Evolutionary conservation across 208 protist genomes (phyloP).

Genomic region (Angomonas deanei): DNA sequence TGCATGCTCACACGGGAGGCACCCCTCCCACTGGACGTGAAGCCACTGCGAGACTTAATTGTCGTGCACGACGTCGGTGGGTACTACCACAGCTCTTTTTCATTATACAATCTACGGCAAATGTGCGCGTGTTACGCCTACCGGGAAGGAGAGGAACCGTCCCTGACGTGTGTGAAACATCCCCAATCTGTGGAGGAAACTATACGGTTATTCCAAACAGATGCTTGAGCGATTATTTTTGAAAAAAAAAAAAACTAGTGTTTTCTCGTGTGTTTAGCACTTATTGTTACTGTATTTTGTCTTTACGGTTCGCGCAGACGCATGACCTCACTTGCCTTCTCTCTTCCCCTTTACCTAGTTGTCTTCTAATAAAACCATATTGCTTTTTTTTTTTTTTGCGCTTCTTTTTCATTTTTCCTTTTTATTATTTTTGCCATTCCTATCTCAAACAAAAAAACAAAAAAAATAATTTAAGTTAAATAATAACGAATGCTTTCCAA

Average conservation of each 20-base stretch:
- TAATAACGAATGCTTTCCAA: not conserved
- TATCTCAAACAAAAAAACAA: not conserved
- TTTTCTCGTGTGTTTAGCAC: not conserved
- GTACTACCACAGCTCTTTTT: conserved; percentile 65
- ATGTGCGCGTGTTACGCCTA: conserved; percentile 47
- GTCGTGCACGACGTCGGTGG: conserved; percentile 62
- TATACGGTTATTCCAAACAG: conserved; percentile 27
- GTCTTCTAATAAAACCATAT: not conserved
- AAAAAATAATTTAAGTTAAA: not conserved
- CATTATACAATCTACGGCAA: conserved; percentile 56
- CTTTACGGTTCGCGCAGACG: not conserved
- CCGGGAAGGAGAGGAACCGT: conserved; percentile 6
- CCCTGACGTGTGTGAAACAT: conserved; percentile 19
- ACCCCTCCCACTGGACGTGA: conserved; percentile 18
- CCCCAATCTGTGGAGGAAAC: conserved; percentile 38
- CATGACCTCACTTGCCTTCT: not conserved
- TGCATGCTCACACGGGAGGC: conserved; percentile 34
- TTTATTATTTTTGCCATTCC: not conserved
- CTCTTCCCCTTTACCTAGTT: not conserved
- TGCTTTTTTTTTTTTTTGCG: not conserved
- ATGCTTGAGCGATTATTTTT: not conserved
- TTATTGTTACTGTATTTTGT: conserved; percentile 6
- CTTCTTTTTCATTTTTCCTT: not conserved
- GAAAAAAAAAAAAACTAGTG: conserved; percentile 2
- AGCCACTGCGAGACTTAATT: conserved; percentile 32